Conservation (phyloP, 306 rosid genomes). For the Pueraria montana region DNA sequence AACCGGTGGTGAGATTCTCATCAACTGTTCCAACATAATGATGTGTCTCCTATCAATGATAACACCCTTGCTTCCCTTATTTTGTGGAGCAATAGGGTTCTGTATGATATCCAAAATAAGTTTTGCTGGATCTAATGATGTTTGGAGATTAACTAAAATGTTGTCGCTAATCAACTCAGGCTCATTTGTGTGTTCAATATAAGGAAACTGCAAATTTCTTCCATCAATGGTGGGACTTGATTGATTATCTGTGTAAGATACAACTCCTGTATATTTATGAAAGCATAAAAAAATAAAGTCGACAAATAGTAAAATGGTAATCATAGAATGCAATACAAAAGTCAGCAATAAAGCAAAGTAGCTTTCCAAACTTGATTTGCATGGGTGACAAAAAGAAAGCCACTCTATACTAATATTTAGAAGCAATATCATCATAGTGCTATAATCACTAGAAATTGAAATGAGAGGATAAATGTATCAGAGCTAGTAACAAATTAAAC, state of each 20-base stretch:
- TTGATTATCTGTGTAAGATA: slow-evolving; percentile 46
- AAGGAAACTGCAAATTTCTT: slow-evolving; percentile 39
- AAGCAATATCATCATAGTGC: slow-evolving; percentile 17
- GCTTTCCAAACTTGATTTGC: background rate
- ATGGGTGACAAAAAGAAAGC: slow-evolving; percentile 1
- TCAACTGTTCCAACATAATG: slow-evolving; percentile 51
- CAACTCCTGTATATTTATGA: slow-evolving; percentile 10
- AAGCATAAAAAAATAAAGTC: slow-evolving; percentile 27
- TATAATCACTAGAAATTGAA: slow-evolving; percentile 27
- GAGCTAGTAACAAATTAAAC: slow-evolving; percentile 2
- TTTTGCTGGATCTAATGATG: slow-evolving; percentile 60
- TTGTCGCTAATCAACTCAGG: slow-evolving; percentile 27
- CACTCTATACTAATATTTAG: slow-evolving; percentile 9
- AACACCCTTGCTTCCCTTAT: slow-evolving; percentile 39
- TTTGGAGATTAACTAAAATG: slow-evolving; percentile 50
- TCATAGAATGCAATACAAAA: background rate
- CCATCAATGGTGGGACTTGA: slow-evolving; percentile 31
- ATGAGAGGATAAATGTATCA: background rate
- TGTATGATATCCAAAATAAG: slow-evolving; percentile 59
- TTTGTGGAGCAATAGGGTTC: slow-evolving; percentile 40
- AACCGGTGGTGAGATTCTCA: slow-evolving; percentile 54
- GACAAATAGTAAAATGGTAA: background rate
- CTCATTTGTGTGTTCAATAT: slow-evolving; percentile 42
- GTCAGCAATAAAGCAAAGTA: slow-evolving; percentile 20
- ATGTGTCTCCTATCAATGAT: slow-evolving; percentile 42